A percentile compares a stretch with the other conserved stretches of the same genome.
Conservation (phyloP, 306 rosid species). For the Prunus kanzakura region DNA sequence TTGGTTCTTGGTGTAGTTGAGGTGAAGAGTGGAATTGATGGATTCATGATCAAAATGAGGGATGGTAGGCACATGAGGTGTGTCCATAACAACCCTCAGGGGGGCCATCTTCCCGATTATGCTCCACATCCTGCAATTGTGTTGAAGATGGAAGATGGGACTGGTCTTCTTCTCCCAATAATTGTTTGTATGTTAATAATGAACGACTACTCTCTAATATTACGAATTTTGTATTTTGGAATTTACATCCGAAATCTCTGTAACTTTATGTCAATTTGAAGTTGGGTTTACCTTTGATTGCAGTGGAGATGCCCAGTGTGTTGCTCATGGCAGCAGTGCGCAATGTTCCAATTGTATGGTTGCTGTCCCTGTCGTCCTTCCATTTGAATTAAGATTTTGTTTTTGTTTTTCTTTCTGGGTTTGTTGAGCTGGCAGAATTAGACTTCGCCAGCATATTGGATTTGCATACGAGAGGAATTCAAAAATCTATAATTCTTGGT, state of each 20-base stretch:
- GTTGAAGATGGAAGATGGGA: slow-evolving; percentile 96
- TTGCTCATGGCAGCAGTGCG: slow-evolving; percentile 91
- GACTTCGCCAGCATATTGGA: not conserved
- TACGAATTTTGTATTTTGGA: not conserved
- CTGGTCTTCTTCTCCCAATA: slow-evolving; percentile 95
- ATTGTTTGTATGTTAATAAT: slow-evolving; percentile 79
- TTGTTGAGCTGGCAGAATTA: slow-evolving; percentile 4
- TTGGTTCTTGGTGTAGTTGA: slow-evolving; percentile 60
- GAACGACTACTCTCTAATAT: slow-evolving; percentile 5
- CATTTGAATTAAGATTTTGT: not conserved
- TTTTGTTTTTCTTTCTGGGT: not conserved
- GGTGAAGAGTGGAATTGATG: slow-evolving; percentile 97
- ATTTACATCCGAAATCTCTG: slow-evolving; percentile 12
- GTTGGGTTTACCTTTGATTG: slow-evolving; percentile 35
- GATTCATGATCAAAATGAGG: slow-evolving; percentile 94
- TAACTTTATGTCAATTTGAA: slow-evolving; percentile 13
- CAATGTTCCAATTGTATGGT: slow-evolving; percentile 84
- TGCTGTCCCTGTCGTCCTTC: slow-evolving; percentile 4
- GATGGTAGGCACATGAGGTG: slow-evolving; percentile 92
- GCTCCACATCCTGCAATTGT: slow-evolving; percentile 99
- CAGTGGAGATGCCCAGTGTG: slow-evolving; percentile 98
- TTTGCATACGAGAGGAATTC: slow-evolving; percentile 7
- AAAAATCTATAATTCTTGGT: slow-evolving; percentile 20
- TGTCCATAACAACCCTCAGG: slow-evolving; percentile 89
- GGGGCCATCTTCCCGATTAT: slow-evolving; percentile 93